phyloP scores from a whole-genome alignment of 164 flowering plant genomes.

The Hamamelis virginiana region DNA sequence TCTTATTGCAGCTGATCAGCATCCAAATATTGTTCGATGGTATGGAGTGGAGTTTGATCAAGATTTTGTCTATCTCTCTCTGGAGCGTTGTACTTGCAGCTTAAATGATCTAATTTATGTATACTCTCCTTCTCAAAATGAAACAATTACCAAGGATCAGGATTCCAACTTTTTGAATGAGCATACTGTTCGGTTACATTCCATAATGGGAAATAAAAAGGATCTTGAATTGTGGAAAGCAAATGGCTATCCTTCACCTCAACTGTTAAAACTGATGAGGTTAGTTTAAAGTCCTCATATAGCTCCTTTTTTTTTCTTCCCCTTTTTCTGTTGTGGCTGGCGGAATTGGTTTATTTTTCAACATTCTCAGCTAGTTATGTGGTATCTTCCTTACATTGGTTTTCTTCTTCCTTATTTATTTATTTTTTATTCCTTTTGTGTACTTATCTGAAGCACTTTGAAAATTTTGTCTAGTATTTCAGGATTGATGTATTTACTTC shows the following conservation, averaged over 20 bases:
- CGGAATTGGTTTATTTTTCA: too few relatives aligned
- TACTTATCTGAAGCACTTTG: too few relatives aligned
- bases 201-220: conserved; percentile 21
- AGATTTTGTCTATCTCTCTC: conserved; percentile 81
- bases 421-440: too few relatives aligned
- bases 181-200: conserved; percentile 27
- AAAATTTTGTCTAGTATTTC: too few relatives aligned
- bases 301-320: too few relatives aligned
- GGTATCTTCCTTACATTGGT: too few relatives aligned
- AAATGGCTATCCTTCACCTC: conserved; percentile 43
- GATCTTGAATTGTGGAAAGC: conserved; percentile 38
- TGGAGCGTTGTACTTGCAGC: conserved; percentile 85
- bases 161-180: conserved; percentile 16
- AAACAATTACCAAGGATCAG: conserved; percentile 8
- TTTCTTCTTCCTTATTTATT: too few relatives aligned
- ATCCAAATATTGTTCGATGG: conserved; percentile 91
- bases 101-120: conserved; percentile 41
- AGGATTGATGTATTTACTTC: too few relatives aligned
- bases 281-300: conserved; percentile 15
- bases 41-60: conserved; percentile 82
- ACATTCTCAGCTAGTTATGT: too few relatives aligned
- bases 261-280: conserved; percentile 45
- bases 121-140: conserved; percentile 18
- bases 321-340: too few relatives aligned
- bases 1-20: conserved; percentile 83